These are phyloP conservation scores for Bigelowiella natans DNA, from an alignment of 78 protist species.

Conservation along the genomic window DNA sequence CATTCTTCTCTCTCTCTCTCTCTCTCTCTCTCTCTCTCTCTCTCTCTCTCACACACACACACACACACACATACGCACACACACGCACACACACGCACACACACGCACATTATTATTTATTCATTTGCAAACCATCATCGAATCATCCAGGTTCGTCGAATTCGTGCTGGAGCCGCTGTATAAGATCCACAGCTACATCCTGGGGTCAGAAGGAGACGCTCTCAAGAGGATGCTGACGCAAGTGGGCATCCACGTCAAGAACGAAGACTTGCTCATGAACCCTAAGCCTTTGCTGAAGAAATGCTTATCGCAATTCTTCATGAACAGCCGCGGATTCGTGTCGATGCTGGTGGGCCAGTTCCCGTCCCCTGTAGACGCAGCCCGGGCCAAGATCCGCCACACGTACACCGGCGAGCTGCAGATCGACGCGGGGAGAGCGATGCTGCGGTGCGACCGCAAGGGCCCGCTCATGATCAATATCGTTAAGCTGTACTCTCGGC, in stretches of 20 bases:
- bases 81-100: too few species aligned
- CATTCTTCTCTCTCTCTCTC: too few species aligned
- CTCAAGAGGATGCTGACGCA: slow-evolving; percentile 26
- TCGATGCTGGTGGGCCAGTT: slow-evolving; percentile 52
- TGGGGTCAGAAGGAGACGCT: background rate
- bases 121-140: background rate
- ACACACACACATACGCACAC: too few species aligned
- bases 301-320: slow-evolving; percentile 52
- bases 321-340: slow-evolving; percentile 55
- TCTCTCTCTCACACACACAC: too few species aligned
- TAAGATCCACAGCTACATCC: background rate
- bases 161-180: slow-evolving; percentile 90
- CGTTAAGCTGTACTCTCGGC: slow-evolving; percentile 44
- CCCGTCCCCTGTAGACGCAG: slow-evolving; percentile 69
- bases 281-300: slow-evolving; percentile 30
- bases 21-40: too few species aligned
- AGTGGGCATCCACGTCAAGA: slow-evolving; percentile 45
- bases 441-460: slow-evolving; percentile 13
- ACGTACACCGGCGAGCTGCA: slow-evolving; percentile 13
- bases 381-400: slow-evolving; percentile 29
- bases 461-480: slow-evolving; percentile 74
- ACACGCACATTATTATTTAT: too few species aligned
- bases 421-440: background rate
- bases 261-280: background rate
- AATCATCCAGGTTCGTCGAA: background rate